A percentile compares a stretch with the other conserved stretches of the same genome.
Evolutionary conservation across 768 basidiomycete species (phyloP).

Genomic region (Scleroderma citrinum): DNA sequence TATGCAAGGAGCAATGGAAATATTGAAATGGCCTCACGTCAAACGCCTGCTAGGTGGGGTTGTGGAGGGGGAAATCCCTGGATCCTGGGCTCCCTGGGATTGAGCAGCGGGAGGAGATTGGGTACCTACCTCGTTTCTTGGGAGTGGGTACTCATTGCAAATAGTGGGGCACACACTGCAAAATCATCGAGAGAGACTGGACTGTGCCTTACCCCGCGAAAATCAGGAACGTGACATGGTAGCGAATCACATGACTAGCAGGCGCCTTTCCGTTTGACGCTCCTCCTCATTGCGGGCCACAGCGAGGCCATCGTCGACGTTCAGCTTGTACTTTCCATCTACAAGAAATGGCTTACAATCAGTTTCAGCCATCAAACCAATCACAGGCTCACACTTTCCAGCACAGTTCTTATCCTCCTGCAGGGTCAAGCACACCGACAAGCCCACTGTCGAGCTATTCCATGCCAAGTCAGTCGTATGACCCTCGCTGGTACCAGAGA

Average conservation of each 20-base stretch:
- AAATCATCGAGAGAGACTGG: too few species aligned
- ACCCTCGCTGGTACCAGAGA: constrained; percentile 10
- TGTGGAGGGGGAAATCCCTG: too few species aligned
- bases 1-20: too few species aligned
- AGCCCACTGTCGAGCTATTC: constrained; percentile 1
- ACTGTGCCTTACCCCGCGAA: too few species aligned
- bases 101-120: too few species aligned
- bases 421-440: neutral
- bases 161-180: too few species aligned
- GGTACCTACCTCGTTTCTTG: too few species aligned
- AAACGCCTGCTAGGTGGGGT: neutral
- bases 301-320: neutral
- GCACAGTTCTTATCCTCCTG: neutral
- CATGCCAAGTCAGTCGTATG: constrained; percentile 6
- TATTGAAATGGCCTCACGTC: neutral
- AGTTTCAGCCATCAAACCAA: constrained; percentile 6
- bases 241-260: too few species aligned
- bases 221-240: neutral
- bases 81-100: too few species aligned
- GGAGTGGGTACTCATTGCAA: too few species aligned
- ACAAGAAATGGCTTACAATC: constrained; percentile 19
- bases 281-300: too few species aligned
- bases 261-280: too few species aligned
- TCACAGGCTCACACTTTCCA: constrained; percentile 7
- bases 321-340: neutral